Base-by-base conservation (phyloP, 2,329 filamentous ascomycete genomes). In the Aspergillus luchuensis region DNA sequence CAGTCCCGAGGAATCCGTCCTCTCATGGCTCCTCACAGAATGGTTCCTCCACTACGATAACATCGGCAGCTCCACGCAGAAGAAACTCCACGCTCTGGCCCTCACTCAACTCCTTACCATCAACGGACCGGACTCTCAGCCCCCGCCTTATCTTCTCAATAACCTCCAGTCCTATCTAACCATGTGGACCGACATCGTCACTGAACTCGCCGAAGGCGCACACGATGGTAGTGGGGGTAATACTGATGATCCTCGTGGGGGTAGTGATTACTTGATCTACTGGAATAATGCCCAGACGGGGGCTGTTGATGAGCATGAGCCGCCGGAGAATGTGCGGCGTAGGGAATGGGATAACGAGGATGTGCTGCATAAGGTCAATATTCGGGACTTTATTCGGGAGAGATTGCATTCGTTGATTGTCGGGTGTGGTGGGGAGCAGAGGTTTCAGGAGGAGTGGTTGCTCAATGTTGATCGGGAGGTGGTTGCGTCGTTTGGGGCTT, bases 31-130 rank as follows among this genome's bases (percentile, higher is more conserved):
- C 19, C 57, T 82, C 7, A 74, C 71, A 0, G 80, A 82, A 67
- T 82, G 80, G 80, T 80, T 82, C 60, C 67, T 70, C 30, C 79
- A 81, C 62, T 81, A 81, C 64, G 80, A 82, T 62, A 78, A 77
- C 59, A 81, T 82, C 58, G 77, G 78, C 50, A 78, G 78, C 58
- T 73, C 76, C 15, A 75, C 74, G 39, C 77, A 79, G 59, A 81
- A 81, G 70, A 82, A 82, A 68, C 72, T 81, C 3, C 78, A 79
- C 58, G 74, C 75, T 13, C 74, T 82, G 3, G 80, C 76, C 4
- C 70, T 82, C 6, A 82, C 80, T 3, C 75, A 78, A 47, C 72
- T 82, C 5, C 74, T 82, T 21, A 70, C 75, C 15, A 65, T 78
- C 4, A 76, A 73, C 55, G 72, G 70, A 5, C 69, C 72, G 1